Evolutionary conservation across 2,329 filamentous ascomycete genomes (phyloP).

Genomic region (Rutstroemia sp.): DNA sequence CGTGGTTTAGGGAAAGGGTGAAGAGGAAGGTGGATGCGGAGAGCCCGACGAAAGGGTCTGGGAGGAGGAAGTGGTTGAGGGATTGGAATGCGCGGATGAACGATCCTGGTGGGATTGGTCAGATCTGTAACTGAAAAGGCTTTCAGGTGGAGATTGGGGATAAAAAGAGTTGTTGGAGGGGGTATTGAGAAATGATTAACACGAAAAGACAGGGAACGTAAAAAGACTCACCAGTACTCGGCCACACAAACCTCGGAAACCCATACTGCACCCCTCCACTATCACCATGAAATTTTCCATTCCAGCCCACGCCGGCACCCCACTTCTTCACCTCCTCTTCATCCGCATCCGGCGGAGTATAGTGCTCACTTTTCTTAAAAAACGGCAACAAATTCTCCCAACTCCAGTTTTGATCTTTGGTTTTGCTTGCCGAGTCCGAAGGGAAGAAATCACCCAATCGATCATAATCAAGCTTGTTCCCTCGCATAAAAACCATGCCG

Average conservation of each 20-base stretch:
- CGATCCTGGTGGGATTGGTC: slow-evolving; percentile 24
- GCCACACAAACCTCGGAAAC: slow-evolving; percentile 1
- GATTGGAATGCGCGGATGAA: slow-evolving; percentile 33
- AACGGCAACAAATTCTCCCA: slow-evolving; percentile 23
- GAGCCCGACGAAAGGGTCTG: slow-evolving; percentile 22
- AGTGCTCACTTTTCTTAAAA: slow-evolving; percentile 26
- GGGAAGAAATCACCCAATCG: slow-evolving; percentile 32
- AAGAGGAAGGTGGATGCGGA: neutral
- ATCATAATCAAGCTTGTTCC: slow-evolving; percentile 27
- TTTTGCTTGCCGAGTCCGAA: slow-evolving; percentile 31
- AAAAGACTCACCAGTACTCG: neutral
- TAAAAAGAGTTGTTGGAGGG: slow-evolving; percentile 33
- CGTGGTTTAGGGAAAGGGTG: neutral
- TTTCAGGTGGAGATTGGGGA: slow-evolving; percentile 26
- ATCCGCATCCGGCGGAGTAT: neutral
- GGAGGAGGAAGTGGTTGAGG: slow-evolving; percentile 31
- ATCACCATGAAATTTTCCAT: slow-evolving; percentile 18
- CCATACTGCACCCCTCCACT: neutral
- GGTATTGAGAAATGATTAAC: slow-evolving; percentile 30
- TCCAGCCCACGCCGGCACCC: slow-evolving; percentile 11
- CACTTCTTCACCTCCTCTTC: neutral
- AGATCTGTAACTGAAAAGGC: neutral
- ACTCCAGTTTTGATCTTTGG: slow-evolving; percentile 28
- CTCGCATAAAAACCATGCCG: slow-evolving; percentile 21
- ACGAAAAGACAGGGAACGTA: neutral